phyloP scores from a whole-genome alignment of 768 basidiomycete genomes.

The Phylloporus scabripes region DNA sequence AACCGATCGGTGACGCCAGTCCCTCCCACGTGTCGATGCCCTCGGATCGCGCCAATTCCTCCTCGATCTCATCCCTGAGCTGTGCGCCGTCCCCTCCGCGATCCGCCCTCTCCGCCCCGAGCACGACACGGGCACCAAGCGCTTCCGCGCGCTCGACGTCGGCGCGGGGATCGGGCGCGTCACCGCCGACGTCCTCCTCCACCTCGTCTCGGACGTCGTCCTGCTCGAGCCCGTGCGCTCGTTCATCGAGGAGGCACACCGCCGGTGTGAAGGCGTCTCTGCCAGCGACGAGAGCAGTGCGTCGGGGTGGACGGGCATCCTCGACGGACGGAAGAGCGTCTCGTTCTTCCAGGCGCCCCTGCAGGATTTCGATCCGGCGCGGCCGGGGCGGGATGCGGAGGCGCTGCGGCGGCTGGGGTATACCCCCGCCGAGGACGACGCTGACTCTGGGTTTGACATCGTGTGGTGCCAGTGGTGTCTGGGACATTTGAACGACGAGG shows the following conservation, averaged over 20 bases:
- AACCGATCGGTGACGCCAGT: slow-evolving; percentile 35
- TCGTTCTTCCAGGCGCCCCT: slow-evolving; percentile 75
- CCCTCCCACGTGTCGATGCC: slow-evolving; percentile 86
- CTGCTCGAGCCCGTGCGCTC: slow-evolving; percentile 82
- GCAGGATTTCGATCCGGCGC: slow-evolving; percentile 73
- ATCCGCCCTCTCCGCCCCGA: slow-evolving; percentile 43
- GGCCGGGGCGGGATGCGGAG: slow-evolving; percentile 32
- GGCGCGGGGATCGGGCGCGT: slow-evolving; percentile 94
- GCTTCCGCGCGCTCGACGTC: slow-evolving; percentile 81
- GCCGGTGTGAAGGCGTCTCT: slow-evolving; percentile 33
- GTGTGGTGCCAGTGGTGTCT: slow-evolving; percentile 99
- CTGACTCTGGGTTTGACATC: slow-evolving; percentile 72
- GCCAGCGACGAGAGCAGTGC: slow-evolving; percentile 28
- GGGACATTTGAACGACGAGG: slow-evolving; percentile 72
- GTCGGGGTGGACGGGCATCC: slow-evolving; percentile 61
- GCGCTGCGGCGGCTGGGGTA: slow-evolving; percentile 67
- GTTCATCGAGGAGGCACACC: slow-evolving; percentile 71
- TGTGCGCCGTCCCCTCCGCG: slow-evolving; percentile 73
- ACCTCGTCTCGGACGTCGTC: slow-evolving; percentile 80
- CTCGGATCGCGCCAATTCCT: slow-evolving; percentile 87
- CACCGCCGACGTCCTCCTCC: slow-evolving; percentile 82
- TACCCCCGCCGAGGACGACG: slow-evolving; percentile 48
- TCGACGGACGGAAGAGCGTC: slow-evolving; percentile 60
- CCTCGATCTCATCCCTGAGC: slow-evolving; percentile 71
- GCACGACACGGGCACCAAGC: slow-evolving; percentile 25